Evolutionary conservation across 2,329 filamentous ascomycete species (phyloP), one percentile per base, ranked within the genome.

Genomic region (Juglanconis oblonga): DNA sequence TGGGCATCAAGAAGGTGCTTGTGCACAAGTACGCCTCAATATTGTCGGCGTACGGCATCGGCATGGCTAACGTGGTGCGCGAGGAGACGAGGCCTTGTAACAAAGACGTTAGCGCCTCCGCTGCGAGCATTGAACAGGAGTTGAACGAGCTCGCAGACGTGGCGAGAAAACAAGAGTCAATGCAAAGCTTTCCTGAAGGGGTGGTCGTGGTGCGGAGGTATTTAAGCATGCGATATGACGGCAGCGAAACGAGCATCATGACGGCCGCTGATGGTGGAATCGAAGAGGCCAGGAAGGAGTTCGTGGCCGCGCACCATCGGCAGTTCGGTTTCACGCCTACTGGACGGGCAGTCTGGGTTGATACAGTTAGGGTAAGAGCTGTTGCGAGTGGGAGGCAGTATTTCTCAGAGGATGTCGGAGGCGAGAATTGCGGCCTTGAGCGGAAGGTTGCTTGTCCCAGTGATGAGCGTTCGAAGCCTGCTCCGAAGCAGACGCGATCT

Each of bases 231-330:
- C 66, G 71, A 17, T 76, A 76, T 44, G 67, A 68, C 9, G 73
- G 73, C 9, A 71, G 70, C 5, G 73, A 74, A 31, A 76, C 73
- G 1, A 68, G 67, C 2, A 63, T 76, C 13, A 73, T 72, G 62
- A 70, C 74, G 9, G 9, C 47, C 36, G 35, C 48, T 14, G 55
- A 57, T 1, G 47, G 48, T 3, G 55, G 13, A 2, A 11, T 57
- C 4, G 55, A 35, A 13, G 35, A 47, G 5, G 36, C 44, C 4
- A 45, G 38, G 36, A 52, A 64, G 6, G 64, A 62, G 9, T 59
- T 59, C 17, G 36, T 53, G 8, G 35, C 45, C 13, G 24, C 57
- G 14, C 52, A 55, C 29, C 58, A 56, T 32, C 44, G 45, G 14
- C 58, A 60, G 17, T 60, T 60, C 24, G 52, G 58, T 17, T 60